These are phyloP conservation scores for Pyrenophora graminea DNA, from an alignment of 2,329 filamentous ascomycete species.

Conservation along the genomic window DNA sequence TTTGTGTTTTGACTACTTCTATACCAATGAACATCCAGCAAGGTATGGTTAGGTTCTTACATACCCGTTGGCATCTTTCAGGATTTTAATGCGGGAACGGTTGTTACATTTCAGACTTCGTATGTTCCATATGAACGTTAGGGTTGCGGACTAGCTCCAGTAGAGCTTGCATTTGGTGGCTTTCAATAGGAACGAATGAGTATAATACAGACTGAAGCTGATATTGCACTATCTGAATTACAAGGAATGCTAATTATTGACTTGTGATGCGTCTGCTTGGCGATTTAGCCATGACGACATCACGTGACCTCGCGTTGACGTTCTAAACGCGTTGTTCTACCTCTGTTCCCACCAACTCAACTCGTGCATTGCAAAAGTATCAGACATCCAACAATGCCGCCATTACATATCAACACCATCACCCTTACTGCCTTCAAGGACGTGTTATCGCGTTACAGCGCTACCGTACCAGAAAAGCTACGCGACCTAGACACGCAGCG, in stretches of 20 bases:
- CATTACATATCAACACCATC: slow-evolving; percentile 20
- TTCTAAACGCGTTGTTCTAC: slow-evolving; percentile 1
- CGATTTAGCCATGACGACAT: not conserved
- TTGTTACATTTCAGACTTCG: no score
- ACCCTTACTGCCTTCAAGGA: slow-evolving; percentile 22
- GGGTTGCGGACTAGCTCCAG: no score
- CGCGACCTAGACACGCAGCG: slow-evolving; percentile 39
- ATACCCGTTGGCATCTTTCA: not conserved
- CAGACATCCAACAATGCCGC: slow-evolving; percentile 9
- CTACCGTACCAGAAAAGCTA: slow-evolving; percentile 33
- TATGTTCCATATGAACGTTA: no score
- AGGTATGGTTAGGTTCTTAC: not conserved
- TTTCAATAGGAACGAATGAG: no score
- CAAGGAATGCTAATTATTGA: not conserved
- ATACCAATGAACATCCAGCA: not conserved
- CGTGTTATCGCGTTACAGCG: slow-evolving; percentile 31
- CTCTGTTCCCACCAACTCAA: not conserved
- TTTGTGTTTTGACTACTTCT: not conserved
- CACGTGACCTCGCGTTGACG: slow-evolving; percentile 12
- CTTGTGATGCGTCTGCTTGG: no score
- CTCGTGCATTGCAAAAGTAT: not conserved
- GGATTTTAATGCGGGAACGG: no score
- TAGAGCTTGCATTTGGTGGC: no score
- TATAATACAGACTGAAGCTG: no score
- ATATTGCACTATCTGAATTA: no score